Conservation (phyloP, 2,329 filamentous ascomycete species). For the Delphinella strobiligena region DNA sequence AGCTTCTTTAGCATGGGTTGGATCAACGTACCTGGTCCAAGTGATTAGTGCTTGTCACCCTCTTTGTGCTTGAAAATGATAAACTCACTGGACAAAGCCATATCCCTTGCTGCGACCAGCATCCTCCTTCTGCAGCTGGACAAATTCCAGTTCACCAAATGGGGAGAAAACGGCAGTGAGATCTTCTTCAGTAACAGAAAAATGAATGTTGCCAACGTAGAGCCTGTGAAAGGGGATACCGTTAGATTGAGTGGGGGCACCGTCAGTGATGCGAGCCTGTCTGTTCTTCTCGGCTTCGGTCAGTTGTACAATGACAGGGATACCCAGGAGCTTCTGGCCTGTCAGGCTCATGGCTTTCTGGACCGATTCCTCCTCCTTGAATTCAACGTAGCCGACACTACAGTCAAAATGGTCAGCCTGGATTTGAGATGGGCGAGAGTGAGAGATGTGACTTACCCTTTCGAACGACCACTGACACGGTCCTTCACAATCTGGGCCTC, state of each 20-base stretch:
- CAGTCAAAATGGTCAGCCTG: background rate
- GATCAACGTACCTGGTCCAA: slow-evolving; percentile 40
- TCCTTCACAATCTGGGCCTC: slow-evolving; percentile 99
- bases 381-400: slow-evolving; percentile 98
- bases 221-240: slow-evolving; percentile 93
- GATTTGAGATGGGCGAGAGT: slow-evolving; percentile 1
- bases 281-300: slow-evolving; percentile 99
- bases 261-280: slow-evolving; percentile 74
- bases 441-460: slow-evolving; percentile 56
- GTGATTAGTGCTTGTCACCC: slow-evolving; percentile 9
- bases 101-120: slow-evolving; percentile 83
- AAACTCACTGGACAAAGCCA: slow-evolving; percentile 91
- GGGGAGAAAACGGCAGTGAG: slow-evolving; percentile 94
- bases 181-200: slow-evolving; percentile 95
- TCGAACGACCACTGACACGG: slow-evolving; percentile 88
- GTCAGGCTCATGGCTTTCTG: slow-evolving; percentile 91
- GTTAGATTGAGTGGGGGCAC: slow-evolving; percentile 57
- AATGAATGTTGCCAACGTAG: slow-evolving; percentile 98
- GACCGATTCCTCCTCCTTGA: slow-evolving; percentile 91
- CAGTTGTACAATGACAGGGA: slow-evolving; percentile 94
- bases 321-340: slow-evolving; percentile 95
- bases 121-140: slow-evolving; percentile 95
- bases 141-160: slow-evolving; percentile 94
- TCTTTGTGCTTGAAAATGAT: background rate
- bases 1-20: slow-evolving; percentile 81